Evolutionary conservation across 306 rosid genomes (phyloP).

Genomic region (Ammopiptanthus mongolicus): DNA sequence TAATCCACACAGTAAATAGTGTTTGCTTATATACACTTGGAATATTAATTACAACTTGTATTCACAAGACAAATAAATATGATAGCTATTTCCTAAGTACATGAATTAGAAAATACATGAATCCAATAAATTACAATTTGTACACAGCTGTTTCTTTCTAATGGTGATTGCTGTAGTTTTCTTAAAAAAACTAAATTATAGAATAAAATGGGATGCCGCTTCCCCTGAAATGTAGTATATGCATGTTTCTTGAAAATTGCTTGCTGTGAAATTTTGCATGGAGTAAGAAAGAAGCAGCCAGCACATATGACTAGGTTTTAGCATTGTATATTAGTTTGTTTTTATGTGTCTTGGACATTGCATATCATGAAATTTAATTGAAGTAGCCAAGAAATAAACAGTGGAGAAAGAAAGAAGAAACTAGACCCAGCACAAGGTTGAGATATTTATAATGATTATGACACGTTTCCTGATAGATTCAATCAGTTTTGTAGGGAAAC

Average conservation of each 20-base stretch:
- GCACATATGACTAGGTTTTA: neutral
- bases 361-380: neutral
- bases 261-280: too few relatives aligned
- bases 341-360: neutral
- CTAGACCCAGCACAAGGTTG: neutral
- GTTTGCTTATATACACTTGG: too few relatives aligned
- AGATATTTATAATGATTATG: neutral
- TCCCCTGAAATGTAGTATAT: neutral
- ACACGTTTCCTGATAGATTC: neutral
- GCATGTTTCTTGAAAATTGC: neutral
- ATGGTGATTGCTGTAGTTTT: neutral
- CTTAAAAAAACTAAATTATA: neutral
- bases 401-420: neutral
- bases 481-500: neutral
- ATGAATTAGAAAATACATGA: too few relatives aligned
- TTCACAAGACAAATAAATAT: too few relatives aligned
- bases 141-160: neutral
- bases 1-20: too few relatives aligned
- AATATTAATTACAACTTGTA: too few relatives aligned
- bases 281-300: too few relatives aligned
- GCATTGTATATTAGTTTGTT: neutral
- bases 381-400: neutral
- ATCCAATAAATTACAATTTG: too few relatives aligned
- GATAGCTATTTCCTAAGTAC: too few relatives aligned
- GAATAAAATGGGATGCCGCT: neutral